phyloP scores from a whole-genome alignment of 1,284 basidiomycete species.

The Sporisorium iseilematis-ciliati region DNA sequence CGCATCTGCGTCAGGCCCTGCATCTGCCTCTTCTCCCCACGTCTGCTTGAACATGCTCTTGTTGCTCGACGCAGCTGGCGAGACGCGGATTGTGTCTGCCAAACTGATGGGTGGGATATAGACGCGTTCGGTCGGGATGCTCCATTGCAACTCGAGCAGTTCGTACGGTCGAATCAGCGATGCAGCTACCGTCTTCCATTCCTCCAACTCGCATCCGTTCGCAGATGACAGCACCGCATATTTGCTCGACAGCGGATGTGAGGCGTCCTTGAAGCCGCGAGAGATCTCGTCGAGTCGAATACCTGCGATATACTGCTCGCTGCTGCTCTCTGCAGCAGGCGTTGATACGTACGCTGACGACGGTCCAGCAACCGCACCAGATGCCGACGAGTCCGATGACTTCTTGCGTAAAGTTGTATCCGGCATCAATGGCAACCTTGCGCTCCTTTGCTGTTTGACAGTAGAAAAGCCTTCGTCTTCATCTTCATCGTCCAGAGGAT shows the following conservation, averaged over 20 bases:
- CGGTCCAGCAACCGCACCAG: not conserved
- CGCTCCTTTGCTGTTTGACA: constrained; percentile 13
- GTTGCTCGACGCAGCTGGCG: not conserved
- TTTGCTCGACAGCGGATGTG: constrained; percentile 44
- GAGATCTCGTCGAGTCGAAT: constrained; percentile 50
- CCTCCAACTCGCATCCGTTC: constrained; percentile 55
- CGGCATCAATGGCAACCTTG: not conserved
- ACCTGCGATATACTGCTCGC: constrained; percentile 33
- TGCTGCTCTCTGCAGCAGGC: not conserved
- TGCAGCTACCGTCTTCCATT: constrained; percentile 55
- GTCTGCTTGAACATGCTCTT: constrained; percentile 7
- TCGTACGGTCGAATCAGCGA: constrained; percentile 55
- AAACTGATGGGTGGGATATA: constrained; percentile 35
- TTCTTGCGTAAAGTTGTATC: constrained; percentile 9
- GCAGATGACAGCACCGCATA: constrained; percentile 49
- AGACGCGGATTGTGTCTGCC: constrained; percentile 12
- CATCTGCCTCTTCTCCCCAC: constrained; percentile 13
- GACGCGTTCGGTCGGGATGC: constrained; percentile 47
- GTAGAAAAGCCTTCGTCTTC: constrained; percentile 9
- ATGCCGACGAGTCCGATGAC: constrained; percentile 14
- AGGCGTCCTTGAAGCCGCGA: constrained; percentile 19
- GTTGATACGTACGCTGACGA: constrained; percentile 4
- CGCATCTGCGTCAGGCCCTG: constrained; percentile 19
- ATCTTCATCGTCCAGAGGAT: not conserved
- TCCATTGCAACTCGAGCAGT: constrained; percentile 57